Evolutionary conservation across 179 eudicot genomes (phyloP), one percentile per base, ranked within the genome.

Genomic region (Silene noctiflora): DNA sequence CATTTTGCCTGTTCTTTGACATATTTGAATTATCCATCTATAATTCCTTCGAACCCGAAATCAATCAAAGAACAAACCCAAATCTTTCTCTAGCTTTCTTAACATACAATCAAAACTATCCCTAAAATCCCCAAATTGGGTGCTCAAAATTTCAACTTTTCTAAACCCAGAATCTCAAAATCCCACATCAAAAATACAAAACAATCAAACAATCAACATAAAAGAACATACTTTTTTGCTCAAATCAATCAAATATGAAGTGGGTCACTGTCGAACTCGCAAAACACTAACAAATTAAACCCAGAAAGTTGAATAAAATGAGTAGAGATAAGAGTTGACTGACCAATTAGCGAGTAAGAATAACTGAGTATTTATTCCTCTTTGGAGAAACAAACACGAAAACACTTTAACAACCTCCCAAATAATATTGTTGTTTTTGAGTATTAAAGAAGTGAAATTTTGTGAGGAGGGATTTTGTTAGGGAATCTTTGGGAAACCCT

Each of bases 1-100:
- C 96, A 85, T 81, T 85, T 13, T 82, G 80, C 75, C 85, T 76
- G 78, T 87, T 88, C 80, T 78, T 84, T 24, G 83, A 84, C 73
- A 81, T 53, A 21, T 72, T 79, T 0, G 85, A 79, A 65, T 78
- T 83, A 76, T 84, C 83, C 84, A 81, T 81, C 73, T 24, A 29
- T 17, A 20, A 17, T 14, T 24, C 14, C 31, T 53, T 75, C 29
- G 24, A 78, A 69, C 56, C 76, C 69, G 0, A 39, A 72, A 59
- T 60, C 14, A 71, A 6, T 44, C 76, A 74, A 78, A 53, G 60
- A 44, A 69, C n/a, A 70, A 68, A 12, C 71, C 20, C 59, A 13
- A 75, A 20, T 33, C 42, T 27, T 60, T 39, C 19, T 62, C 44
- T 44, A 51, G 19, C 21, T 56, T 33, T 39, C 25, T 77, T 67